Conservation (phyloP, 257 asterid species). For the Fraxinus pennsylvanica region DNA sequence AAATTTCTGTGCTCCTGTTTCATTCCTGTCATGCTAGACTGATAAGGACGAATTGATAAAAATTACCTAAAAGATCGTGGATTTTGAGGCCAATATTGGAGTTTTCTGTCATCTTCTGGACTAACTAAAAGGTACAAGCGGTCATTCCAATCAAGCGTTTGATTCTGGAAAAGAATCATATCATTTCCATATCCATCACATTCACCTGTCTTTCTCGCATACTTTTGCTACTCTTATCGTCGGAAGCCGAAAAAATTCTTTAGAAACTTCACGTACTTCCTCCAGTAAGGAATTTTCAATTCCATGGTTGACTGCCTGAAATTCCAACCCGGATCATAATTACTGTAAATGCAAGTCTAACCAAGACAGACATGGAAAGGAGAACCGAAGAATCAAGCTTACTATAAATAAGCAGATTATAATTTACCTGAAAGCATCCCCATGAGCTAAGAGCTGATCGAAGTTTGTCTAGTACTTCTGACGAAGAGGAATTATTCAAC, state of each 20-base stretch:
- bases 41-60: background rate
- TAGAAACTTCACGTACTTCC: conserved; percentile 22
- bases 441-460: conserved; percentile 53
- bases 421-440: conserved; percentile 65
- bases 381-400: too few species aligned
- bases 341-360: too few species aligned
- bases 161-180: conserved; percentile 42
- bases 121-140: conserved; percentile 49
- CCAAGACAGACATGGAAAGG: too few species aligned
- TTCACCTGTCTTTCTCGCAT: conserved; percentile 33
- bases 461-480: conserved; percentile 48
- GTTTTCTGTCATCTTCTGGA: conserved; percentile 42
- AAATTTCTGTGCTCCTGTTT: conserved; percentile 14
- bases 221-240: conserved; percentile 51
- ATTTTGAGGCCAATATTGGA: conserved; percentile 55
- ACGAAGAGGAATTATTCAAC: conserved; percentile 16
- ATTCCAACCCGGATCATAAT: too few species aligned
- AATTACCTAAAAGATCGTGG: conserved; percentile 52
- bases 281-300: conserved; percentile 22
- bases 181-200: conserved; percentile 65
- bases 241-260: conserved; percentile 51
- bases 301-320: conserved; percentile 63
- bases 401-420: background rate
- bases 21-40: background rate
- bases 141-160: conserved; percentile 56